Evolutionary conservation across 768 basidiomycete species (phyloP), one percentile per base, ranked within the genome.

Genomic region (Suillus subalutaceus): DNA sequence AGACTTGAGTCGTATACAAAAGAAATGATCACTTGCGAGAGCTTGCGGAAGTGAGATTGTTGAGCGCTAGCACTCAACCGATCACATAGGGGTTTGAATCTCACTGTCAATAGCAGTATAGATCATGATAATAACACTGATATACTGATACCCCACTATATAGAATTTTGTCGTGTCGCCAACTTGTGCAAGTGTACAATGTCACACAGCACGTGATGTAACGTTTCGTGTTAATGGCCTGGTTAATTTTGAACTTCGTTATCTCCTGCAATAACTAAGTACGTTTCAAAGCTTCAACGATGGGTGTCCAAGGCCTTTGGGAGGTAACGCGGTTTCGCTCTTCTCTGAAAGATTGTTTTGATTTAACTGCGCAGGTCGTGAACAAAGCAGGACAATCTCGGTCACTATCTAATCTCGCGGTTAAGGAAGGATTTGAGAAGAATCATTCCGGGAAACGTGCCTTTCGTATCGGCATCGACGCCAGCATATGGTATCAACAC

Each of bases 381-480:
- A 74, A 77, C 46, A 77, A 78, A 4, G 78, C 81, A 1, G 78
- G 76, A 18, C 69, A 79, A 65, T 73, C 79, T 32, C 74, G 79
- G 20, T 78, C 83, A 5, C 66, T 83, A 10, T 74, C 77, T 4
- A 72, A 79, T 8, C 71, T 84, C 38, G 75, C 80, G 20, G 74
- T 80, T 18, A 70, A 71, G 41, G 76, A 83, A 32, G 82, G 82
- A 16, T 81, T 82, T 64, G 74, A 79, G n/a, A 52, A 67, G 20
- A 81, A 81, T 65, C 63, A 63, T n/a, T 73, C 77, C 30, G 78
- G 79, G 13, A 66, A 74, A 30, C 74, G 81, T 63, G 81, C 77
- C 12, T 73, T 80, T 43, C 75, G 79, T 35, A 68, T 84, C 41
- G 83, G 82, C 10, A 79, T 84, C 52, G 83, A 84, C 65, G 82